These are phyloP conservation scores for Xylaria flabelliformis DNA, from an alignment of 495 filamentous ascomycete genomes.

Conservation along the genomic window DNA sequence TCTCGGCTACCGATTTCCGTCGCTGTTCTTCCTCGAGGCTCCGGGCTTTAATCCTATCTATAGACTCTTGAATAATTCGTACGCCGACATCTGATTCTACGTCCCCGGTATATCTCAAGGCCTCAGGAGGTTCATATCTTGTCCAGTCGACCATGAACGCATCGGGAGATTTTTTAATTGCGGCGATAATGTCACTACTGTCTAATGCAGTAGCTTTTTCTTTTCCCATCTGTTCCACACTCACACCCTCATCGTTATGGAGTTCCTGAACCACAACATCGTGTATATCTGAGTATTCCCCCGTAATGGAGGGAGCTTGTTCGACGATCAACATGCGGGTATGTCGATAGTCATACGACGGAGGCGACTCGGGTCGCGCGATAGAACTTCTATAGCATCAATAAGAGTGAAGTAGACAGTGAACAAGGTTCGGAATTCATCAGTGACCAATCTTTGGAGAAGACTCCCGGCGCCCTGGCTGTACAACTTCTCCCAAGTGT, in stretches of 20 bases:
- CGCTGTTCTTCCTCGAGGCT: slow-evolving; percentile 26
- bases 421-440: neutral
- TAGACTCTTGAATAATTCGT: slow-evolving; percentile 40
- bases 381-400: neutral
- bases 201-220: slow-evolving; percentile 28
- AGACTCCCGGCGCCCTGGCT: neutral
- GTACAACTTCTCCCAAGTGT: neutral
- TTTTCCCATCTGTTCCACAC: slow-evolving; percentile 33
- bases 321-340: slow-evolving; percentile 30
- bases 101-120: slow-evolving; percentile 34
- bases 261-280: slow-evolving; percentile 5
- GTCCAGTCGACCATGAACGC: slow-evolving; percentile 39
- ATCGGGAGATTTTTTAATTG: neutral
- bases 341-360: neutral
- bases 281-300: neutral
- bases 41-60: slow-evolving; percentile 42
- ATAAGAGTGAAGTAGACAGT: neutral
- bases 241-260: slow-evolving; percentile 11
- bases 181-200: neutral
- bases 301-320: slow-evolving; percentile 28
- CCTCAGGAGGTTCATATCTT: slow-evolving; percentile 44
- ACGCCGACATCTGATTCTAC: slow-evolving; percentile 37
- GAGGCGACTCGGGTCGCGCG: neutral
- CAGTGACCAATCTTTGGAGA: neutral
- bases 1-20: slow-evolving; percentile 28